Percentiles rank a stretch among this genome's conserved stretches.
phyloP scores from a whole-genome alignment of 768 basidiomycete species.

The Candolleomyces aberdarensis region DNA sequence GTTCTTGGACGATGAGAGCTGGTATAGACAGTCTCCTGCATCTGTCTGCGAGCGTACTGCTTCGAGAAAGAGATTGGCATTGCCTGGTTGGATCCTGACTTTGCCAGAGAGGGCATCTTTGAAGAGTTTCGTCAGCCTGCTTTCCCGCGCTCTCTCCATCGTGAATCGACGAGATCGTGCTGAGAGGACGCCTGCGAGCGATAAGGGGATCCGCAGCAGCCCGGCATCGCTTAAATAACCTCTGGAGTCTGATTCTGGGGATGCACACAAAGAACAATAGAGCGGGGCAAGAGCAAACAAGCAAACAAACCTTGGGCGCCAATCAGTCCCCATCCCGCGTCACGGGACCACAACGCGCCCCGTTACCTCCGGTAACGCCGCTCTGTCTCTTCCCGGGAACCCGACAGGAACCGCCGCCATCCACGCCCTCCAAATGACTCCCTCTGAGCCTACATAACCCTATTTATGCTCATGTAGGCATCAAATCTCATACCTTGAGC shows the following conservation, averaged over 20 bases:
- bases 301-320: not conserved
- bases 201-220: not conserved
- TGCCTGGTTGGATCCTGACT: slow-evolving; percentile 21
- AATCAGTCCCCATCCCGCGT: not conserved
- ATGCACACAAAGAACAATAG: not conserved
- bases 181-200: not conserved
- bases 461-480: not conserved
- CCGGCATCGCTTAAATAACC: not conserved
- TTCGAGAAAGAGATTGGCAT: slow-evolving; percentile 39
- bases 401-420: not conserved
- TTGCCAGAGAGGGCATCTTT: slow-evolving; percentile 28
- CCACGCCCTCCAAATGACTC: not conserved
- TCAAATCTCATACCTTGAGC: not conserved
- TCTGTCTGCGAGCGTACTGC: slow-evolving; percentile 41
- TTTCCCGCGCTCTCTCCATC: slow-evolving; percentile 7
- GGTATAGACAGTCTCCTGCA: slow-evolving; percentile 31
- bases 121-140: slow-evolving; percentile 32
- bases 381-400: not conserved
- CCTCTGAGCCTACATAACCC: not conserved
- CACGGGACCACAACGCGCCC: not conserved
- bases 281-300: not conserved
- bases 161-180: not conserved
- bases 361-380: not conserved
- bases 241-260: no score
- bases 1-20: slow-evolving; percentile 28